Evolutionary conservation across 2,329 filamentous ascomycete genomes (phyloP), one percentile per base, ranked within the genome.

Genomic region (Emmonsiellopsis sp.): DNA sequence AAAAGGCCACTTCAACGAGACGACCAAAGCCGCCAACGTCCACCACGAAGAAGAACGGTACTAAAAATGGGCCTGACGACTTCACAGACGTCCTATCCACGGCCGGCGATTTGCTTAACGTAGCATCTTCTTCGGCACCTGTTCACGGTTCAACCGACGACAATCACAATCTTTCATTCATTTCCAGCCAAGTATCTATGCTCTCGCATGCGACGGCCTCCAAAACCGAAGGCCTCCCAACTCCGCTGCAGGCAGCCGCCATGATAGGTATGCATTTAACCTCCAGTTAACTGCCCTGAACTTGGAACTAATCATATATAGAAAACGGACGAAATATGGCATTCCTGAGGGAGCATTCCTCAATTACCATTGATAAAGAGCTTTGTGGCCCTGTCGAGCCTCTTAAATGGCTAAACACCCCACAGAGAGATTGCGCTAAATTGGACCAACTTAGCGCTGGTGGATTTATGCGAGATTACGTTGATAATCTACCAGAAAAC

Each of bases 401-500:
- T 7, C 62, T 77, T 17, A 64, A 68, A 49, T 82, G 79, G 79
- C 78, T 79, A 6, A 60, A 64, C 2, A 55, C 62, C 2, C 60
- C 63, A n/a, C 50, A 45, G 9, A 42, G 5, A 52, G 8, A 54
- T 55, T 2, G 58, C 62, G 31, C 49, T 7, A 33, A 47, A 45
- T 13, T 61, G 8, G 58, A 61, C 2, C 57, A 55, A 31, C 55
- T 62, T 8, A 77, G 85, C 57, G 77, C 83, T 62, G 70, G 75
- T 43, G 75, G 77, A 31, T 94, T 95, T 62, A 87, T 92, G 65
- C 77, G 79, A 57, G 81, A 91, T 45, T 95, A 90, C 61, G 78
- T 96, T 49, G 87, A 96, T 63, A 86, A 92, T 49, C 83, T 98
- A 5, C 94, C 93, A 0, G 72, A 76, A 40, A 76, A 79, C 6